Conservation (phyloP, 2,329 filamentous ascomycete species). For the Clonostachys rhizophaga region DNA sequence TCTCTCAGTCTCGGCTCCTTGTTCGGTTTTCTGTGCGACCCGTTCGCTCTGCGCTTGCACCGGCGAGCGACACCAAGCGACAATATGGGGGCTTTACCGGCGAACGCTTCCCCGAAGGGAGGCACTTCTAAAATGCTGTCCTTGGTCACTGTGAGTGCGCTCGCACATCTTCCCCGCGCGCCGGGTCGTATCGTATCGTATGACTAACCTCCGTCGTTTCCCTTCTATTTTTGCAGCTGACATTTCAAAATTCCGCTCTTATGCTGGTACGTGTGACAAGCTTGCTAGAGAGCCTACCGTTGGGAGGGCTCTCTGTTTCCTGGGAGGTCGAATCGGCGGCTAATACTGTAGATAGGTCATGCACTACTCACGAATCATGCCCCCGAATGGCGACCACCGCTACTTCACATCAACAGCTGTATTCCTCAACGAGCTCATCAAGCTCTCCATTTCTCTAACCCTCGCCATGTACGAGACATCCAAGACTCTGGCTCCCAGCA, state of each 20-base stretch:
- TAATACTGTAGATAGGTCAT: conserved; percentile 56
- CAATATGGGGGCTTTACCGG: too few species aligned
- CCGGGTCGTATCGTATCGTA: too few species aligned
- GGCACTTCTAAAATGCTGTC: conserved; percentile 3
- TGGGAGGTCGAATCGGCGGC: background rate
- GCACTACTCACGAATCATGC: conserved; percentile 94
- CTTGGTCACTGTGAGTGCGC: conserved; percentile 2
- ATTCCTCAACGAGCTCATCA: conserved; percentile 88
- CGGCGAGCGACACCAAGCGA: too few species aligned
- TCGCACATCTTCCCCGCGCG: too few species aligned
- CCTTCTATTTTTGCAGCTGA: conserved; percentile 37
- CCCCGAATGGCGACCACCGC: conserved; percentile 73
- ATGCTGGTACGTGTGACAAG: conserved; percentile 52
- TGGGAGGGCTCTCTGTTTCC: background rate
- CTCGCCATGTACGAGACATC: conserved; percentile 88
- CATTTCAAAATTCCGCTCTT: conserved; percentile 69
- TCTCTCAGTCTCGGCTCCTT: too few species aligned
- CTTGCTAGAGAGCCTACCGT: background rate
- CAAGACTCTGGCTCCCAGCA: conserved; percentile 69
- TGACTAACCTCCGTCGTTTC: background rate
- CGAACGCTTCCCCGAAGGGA: background rate
- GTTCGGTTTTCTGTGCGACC: too few species aligned
- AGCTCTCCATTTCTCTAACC: conserved; percentile 79
- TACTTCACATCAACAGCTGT: conserved; percentile 94
- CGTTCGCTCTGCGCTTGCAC: too few species aligned